Evolutionary conservation across 2,329 filamentous ascomycete genomes (phyloP).

Genomic region (Neofusicoccum umdonicola): DNA sequence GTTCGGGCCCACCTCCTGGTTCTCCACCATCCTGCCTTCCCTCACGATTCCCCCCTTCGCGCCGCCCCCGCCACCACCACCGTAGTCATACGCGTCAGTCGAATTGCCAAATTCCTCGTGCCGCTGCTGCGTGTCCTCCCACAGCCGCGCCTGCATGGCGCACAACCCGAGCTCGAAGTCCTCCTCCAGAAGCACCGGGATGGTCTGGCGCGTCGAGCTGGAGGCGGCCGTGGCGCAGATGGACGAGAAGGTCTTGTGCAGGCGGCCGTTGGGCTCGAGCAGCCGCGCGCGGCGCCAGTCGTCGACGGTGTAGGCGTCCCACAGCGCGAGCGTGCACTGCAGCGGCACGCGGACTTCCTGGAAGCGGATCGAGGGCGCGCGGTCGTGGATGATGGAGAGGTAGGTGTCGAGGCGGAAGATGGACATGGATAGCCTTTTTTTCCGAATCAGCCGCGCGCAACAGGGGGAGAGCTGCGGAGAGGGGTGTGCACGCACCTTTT

Average conservation of each 20-base stretch:
- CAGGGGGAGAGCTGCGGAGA: not conserved
- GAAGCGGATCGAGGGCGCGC: not conserved
- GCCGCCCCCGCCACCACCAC: not conserved
- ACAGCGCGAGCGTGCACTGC: not conserved
- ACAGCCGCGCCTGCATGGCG: not conserved
- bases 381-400: not conserved
- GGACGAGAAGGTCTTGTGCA: slow-evolving; percentile 1
- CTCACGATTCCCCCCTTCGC: not conserved
- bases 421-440: not conserved
- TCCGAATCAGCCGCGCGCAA: not conserved
- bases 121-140: not conserved
- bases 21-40: not conserved
- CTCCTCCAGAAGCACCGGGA: not conserved
- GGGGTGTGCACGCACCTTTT: not conserved
- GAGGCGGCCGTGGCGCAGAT: not conserved
- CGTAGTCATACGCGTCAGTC: not conserved
- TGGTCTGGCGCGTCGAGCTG: not conserved
- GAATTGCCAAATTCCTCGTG: not conserved
- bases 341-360: not conserved
- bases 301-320: not conserved
- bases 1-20: not conserved
- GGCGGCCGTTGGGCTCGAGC: not conserved
- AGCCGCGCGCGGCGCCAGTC: not conserved
- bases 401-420: not conserved
- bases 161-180: not conserved